Percentiles rank a stretch among this genome's conserved stretches.
These are phyloP conservation scores for Arthrobotrys iridis DNA, from an alignment of 2,329 filamentous ascomycete genomes.

Conservation along the genomic window DNA sequence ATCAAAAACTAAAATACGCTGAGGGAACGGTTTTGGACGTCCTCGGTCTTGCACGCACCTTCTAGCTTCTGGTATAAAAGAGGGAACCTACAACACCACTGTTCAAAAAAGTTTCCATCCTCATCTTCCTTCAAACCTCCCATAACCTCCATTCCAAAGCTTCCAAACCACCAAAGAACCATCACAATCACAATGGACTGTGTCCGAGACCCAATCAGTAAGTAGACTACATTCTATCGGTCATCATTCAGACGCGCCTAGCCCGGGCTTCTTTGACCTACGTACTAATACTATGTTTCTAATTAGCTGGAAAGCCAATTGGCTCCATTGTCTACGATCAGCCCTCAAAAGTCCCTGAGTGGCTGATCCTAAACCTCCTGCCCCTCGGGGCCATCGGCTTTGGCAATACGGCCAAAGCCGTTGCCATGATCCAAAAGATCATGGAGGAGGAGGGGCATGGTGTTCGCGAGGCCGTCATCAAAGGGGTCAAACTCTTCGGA, in stretches of 20 bases:
- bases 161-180: not conserved
- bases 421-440: constrained; percentile 23
- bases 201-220: constrained; percentile 26
- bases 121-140: not conserved
- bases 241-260: not conserved
- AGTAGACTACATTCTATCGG: not conserved
- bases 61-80: not conserved
- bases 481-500: constrained; percentile 42
- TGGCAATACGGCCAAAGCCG: not conserved
- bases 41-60: not conserved
- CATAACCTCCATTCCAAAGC: not conserved
- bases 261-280: not conserved
- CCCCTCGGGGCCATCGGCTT: constrained; percentile 28
- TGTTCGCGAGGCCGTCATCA: constrained; percentile 12
- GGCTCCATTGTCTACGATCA: constrained; percentile 35
- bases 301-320: constrained; percentile 24
- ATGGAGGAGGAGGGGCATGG: constrained; percentile 24
- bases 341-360: constrained; percentile 26
- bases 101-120: too few species aligned
- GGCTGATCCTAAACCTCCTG: constrained; percentile 24
- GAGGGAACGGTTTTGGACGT: too few species aligned
- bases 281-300: not conserved
- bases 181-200: constrained; percentile 26
- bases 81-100: not conserved
- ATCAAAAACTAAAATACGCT: too few species aligned